Base-by-base conservation (phyloP, 495 filamentous ascomycete genomes). In the Penicillium ochrochloron region DNA sequence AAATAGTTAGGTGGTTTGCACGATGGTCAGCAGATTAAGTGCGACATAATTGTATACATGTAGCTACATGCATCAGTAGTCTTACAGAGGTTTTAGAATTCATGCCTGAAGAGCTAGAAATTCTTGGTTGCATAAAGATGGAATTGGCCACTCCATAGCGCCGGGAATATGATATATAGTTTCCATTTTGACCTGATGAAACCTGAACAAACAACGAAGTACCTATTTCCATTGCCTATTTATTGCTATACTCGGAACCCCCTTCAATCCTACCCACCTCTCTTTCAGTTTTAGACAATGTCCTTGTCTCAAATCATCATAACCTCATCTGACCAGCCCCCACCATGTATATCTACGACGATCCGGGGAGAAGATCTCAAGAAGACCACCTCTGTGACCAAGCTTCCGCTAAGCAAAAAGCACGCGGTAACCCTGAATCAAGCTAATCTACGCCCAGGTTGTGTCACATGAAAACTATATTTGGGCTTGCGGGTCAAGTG, bases 381-480 rank as follows among this genome's bases (percentile, higher is more conserved):
- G 53, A 19, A 33, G 27, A 35, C 50, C 35, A 15, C 58, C 67
- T n/a, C n/a, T 25, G 42, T 64, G 67, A 66, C 58, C 44, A 23
- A 67, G 64, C 67, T 70, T 65, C 48, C 2, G 35, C 48, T 33
- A 61, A 67, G 61, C 25, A 60, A 59, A 59, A 21, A 5, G 5
- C 31, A n/a, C 37, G 23, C 19, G 48, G 29, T 14, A 8, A 12
- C 34, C 52, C 29, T 6, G 17, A 19, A 31, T 8, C 21, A 34
- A 15, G 44, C 44, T 48, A 48, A n/a, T 25, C 44, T 10, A 23
- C 44, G 3, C 8, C 21, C 44, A 4, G 44, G 2, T 8, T 17
- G 44, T 23, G 10, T 9, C 31, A 35, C 14, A 8, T 11, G 2
- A 23, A 7, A 27, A 50, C 7, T 44, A 21, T 53, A 33, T 10